Evolutionary conservation across 208 protist genomes (phyloP).

Genomic region (Leishmania major): DNA sequence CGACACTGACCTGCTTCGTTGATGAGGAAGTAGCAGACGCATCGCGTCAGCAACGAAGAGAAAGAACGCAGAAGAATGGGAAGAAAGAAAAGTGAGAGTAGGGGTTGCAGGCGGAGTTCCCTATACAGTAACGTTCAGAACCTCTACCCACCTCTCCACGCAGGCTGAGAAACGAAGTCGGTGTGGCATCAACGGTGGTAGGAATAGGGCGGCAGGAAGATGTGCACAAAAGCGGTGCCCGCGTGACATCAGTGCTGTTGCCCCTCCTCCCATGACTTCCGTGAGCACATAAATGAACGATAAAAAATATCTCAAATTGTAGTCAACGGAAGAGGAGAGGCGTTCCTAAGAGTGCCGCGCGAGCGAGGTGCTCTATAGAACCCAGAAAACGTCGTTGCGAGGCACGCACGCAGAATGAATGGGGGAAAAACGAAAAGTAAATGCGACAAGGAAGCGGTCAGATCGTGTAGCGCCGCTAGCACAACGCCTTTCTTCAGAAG

Average conservation of each 20-base stretch:
- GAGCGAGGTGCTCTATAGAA: not conserved
- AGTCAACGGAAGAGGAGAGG: not conserved
- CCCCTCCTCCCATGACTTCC: not conserved
- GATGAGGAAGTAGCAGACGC: not conserved
- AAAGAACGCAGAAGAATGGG: not conserved
- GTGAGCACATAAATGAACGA: not conserved
- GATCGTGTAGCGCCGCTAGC: not conserved
- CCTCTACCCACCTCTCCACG: not conserved
- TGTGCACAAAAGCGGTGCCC: not conserved
- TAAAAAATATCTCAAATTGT: not conserved
- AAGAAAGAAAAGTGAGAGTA: not conserved
- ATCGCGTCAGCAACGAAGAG: not conserved
- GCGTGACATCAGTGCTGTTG: not conserved
- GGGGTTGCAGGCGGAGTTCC: not conserved
- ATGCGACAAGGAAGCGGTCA: not conserved
- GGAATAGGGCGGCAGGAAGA: not conserved
- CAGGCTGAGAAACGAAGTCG: not conserved
- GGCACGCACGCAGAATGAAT: not conserved
- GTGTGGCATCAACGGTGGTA: not conserved
- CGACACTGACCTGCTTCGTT: too few relatives aligned
- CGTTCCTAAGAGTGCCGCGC: not conserved
- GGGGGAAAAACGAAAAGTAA: not conserved
- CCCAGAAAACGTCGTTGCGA: not conserved
- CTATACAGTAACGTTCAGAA: not conserved
- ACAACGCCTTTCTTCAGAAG: not conserved